Evolutionary conservation across 2,329 filamentous ascomycete species (phyloP).

Genomic region (Aspergillus transmontanensis): DNA sequence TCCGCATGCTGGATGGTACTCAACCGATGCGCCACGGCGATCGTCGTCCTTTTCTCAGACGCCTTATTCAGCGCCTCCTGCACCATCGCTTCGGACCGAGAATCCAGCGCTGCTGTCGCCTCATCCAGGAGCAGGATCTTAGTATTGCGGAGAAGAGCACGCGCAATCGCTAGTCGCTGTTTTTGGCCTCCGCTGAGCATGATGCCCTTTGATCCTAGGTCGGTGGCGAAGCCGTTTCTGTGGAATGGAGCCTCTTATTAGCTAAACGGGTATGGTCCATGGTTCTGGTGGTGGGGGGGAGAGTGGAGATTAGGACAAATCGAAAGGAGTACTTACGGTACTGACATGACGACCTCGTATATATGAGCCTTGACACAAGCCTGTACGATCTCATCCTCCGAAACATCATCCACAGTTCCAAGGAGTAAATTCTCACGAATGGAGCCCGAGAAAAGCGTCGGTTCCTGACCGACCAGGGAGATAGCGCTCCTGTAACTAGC

Average conservation of each 20-base stretch:
- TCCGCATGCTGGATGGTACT: constrained; percentile 46
- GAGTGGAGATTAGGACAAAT: no score
- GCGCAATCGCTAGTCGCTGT: constrained; percentile 83
- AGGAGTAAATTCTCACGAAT: constrained; percentile 68
- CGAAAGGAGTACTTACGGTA: no score
- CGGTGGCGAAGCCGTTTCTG: no score
- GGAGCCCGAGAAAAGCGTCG: constrained; percentile 77
- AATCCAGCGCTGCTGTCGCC: constrained; percentile 84
- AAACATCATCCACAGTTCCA: no score
- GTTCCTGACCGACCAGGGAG: constrained; percentile 59
- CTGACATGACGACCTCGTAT: no score
- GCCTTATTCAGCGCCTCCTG: constrained; percentile 78
- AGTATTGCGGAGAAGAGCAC: constrained; percentile 78
- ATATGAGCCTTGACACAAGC: no score
- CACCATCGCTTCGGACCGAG: constrained; percentile 80
- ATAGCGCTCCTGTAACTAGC: constrained; percentile 22
- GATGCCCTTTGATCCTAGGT: constrained; percentile 54
- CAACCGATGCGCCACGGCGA: constrained; percentile 47
- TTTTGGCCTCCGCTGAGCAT: constrained; percentile 85
- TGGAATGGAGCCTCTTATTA: no score
- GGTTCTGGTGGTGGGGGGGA: no score
- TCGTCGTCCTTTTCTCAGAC: constrained; percentile 52
- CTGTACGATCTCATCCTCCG: no score
- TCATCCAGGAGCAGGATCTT: constrained; percentile 85
- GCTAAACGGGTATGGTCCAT: no score